Evolutionary conservation across 2,329 filamentous ascomycete genomes (phyloP), one percentile per base, ranked within the genome.

Genomic region (Calonectria multiphialidica): DNA sequence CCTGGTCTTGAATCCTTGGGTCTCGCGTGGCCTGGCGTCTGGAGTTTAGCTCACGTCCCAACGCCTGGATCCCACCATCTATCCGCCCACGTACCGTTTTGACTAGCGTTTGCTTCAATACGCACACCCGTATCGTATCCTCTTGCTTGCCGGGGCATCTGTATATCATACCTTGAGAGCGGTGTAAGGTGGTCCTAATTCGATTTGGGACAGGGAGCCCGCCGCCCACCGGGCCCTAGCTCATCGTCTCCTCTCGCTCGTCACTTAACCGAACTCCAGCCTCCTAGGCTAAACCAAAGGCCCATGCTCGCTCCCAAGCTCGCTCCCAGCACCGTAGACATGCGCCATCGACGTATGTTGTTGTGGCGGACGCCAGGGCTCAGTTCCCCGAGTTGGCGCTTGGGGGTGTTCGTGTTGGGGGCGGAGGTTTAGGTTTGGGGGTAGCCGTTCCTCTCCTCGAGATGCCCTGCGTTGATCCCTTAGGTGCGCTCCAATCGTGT

Each of bases 321-420:
- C 30, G 30, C 55, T 68, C 40, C 44, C 28, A 42, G 44, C 62
- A 42, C 50, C 40, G 33, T 67, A 18, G 23, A 64, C 50, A 62
- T 21, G 69, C 62, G 47, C 64, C 30, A 50, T 68, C 49, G 25
- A 62, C 40, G 33, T 42, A 33, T 57, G 55, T 33, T 25, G 23
- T 28, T 64, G 57, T 25, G 63, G 67, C 68, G 74, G 77, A 75
- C 75, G 71, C 67, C 70, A 74, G 68, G 75, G 70, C 74, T 68
- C 68, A 25, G 59, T 75, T 79, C 75, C 77, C 76, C 77, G 74
- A 72, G 72, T 76, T 77, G 73, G 71, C 75, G 66, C 69, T 77
- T 78, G 75, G 77, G 77, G 77, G 76, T 40, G 67, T 47, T 70
- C 64, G 66, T 21, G 73, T 74, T 78, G 77, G 77, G 77, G 77